These are phyloP conservation scores for Ceratobasidium sp. DNA, from an alignment of 1,284 basidiomycete genomes.

Conservation along the genomic window DNA sequence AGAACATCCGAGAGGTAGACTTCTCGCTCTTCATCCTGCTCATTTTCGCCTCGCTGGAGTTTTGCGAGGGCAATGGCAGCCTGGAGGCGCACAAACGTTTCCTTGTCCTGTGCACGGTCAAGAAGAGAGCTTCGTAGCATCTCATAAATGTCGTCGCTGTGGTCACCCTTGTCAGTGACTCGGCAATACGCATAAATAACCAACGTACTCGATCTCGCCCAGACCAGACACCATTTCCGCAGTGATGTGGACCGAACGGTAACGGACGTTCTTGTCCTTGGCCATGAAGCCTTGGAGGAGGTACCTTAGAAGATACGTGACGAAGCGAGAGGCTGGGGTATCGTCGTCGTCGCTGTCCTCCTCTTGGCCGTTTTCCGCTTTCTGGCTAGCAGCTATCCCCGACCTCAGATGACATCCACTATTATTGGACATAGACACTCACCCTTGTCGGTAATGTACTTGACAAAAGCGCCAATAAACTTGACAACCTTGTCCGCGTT, in stretches of 20 bases:
- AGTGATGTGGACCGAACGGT: slow-evolving; percentile 81
- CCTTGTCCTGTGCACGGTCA: slow-evolving; percentile 88
- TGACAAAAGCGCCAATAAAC: slow-evolving; percentile 86
- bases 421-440: slow-evolving; percentile 51
- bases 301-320: slow-evolving; percentile 77
- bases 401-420: slow-evolving; percentile 12
- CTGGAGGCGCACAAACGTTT: slow-evolving; percentile 82
- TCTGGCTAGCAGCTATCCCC: slow-evolving; percentile 50
- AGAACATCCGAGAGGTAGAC: slow-evolving; percentile 74
- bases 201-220: slow-evolving; percentile 83
- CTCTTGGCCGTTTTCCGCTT: slow-evolving; percentile 56
- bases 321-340: slow-evolving; percentile 78
- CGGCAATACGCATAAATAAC: background rate
- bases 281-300: slow-evolving; percentile 85
- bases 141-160: slow-evolving; percentile 84
- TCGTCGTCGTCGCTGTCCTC: slow-evolving; percentile 65
- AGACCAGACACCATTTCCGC: slow-evolving; percentile 83
- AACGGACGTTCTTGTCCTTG: slow-evolving; percentile 90
- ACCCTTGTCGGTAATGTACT: slow-evolving; percentile 84
- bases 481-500: slow-evolving; percentile 85
- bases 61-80: slow-evolving; percentile 88
- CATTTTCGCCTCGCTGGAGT: slow-evolving; percentile 80
- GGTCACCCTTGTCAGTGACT: background rate
- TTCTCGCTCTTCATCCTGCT: slow-evolving; percentile 73
- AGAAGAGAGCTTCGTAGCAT: slow-evolving; percentile 74